Base-by-base conservation (phyloP, 2,329 filamentous ascomycete genomes). In the Colletotrichum orbiculare region DNA sequence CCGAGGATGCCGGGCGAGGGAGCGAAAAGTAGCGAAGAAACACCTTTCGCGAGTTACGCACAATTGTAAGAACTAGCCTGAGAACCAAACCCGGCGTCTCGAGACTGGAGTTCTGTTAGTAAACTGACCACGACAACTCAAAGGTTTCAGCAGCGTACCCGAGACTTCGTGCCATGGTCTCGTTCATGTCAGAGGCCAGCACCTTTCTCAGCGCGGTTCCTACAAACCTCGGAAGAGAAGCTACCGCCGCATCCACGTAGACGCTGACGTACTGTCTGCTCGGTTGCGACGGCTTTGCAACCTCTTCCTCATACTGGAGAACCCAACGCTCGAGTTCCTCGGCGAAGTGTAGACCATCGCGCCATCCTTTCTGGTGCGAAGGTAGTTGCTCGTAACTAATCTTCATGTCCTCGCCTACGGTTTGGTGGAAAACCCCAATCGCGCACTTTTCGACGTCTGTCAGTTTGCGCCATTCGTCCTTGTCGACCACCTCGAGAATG, bases 391-490 rank as follows among this genome's bases (percentile, higher is more conserved):
- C 75, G 52, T 79, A 86, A 3, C 77, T 76, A 55, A 89, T 85
- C 2, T 75, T 79, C 79, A 89, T 83, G 3, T 80, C 81, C 67
- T 87, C 83, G 2, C 86, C 87, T 1, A 87, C 69, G 47, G 79
- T 80, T 71, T 84, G 85, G 85, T 85, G 89, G 68, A 85, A 87
- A 0, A 83, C 83, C 2, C 84, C 86, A 12, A 85, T 71, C 0
- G 85, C 87, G 61, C 83, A 87, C 9, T 76, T 76, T 72, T 90
- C 88, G 56, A 89, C 71, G 0, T 83, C 79, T 1, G 78, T 86
- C 12, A 88, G 71, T 10, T 73, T 17, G 4, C 88, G 80, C 87
- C 88, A 90, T 70, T 90, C 88, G 66, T 83, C 85, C 8, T 71
- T 72, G 10, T 79, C 69, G 17, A 87, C 81, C 78, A 86, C 89